phyloP scores from a whole-genome alignment of 768 basidiomycete species.

The Suillus weaverae region DNA sequence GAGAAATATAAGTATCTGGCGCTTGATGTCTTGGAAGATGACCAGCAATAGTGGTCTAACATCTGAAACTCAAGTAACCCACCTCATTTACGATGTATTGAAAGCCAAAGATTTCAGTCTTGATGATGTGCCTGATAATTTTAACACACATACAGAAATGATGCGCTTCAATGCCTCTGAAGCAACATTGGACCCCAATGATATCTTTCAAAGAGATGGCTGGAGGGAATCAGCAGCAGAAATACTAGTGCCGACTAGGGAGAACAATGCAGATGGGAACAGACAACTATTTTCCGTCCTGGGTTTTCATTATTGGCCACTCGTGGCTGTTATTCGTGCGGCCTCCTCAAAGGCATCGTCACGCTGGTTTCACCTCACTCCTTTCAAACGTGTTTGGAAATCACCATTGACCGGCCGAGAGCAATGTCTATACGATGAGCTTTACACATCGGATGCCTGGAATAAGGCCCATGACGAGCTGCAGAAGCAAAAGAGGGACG shows the following conservation, averaged over 20 bases:
- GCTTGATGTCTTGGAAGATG: constrained; percentile 13
- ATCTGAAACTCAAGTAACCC: constrained; percentile 1
- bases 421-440: constrained; percentile 14
- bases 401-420: background rate
- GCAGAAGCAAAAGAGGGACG: constrained; percentile 17
- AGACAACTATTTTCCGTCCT: constrained; percentile 4
- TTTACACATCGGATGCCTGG: constrained; percentile 14
- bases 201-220: constrained; percentile 1
- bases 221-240: constrained; percentile 12
- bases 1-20: constrained; percentile 15
- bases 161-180: background rate
- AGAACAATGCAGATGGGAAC: background rate
- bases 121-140: background rate
- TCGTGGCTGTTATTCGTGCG: constrained; percentile 15
- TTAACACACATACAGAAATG: background rate
- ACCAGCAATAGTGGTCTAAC: background rate
- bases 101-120: constrained; percentile 9
- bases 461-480: constrained; percentile 15
- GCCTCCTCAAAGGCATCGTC: constrained; percentile 12
- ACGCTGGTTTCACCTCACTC: constrained; percentile 4
- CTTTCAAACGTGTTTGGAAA: background rate
- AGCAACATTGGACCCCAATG: background rate
- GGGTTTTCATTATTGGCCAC: constrained; percentile 14
- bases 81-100: constrained; percentile 9
- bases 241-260: constrained; percentile 14